These are phyloP conservation scores for Carex kokanica DNA, from an alignment of 176 grass and related monocot species.

Conservation along the genomic window DNA sequence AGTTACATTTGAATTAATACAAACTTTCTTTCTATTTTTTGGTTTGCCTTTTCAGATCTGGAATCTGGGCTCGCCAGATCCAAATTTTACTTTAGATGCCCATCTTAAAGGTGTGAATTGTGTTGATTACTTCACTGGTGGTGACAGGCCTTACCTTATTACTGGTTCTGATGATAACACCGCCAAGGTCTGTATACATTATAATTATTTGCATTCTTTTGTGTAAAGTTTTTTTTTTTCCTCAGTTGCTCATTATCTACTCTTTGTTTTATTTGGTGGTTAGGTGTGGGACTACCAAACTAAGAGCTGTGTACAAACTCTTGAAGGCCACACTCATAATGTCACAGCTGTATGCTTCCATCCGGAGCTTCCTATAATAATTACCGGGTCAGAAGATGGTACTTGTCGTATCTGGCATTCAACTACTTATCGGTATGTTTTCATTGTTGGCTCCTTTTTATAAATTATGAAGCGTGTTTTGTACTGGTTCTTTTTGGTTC, in stretches of 20 bases:
- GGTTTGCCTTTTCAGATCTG: slow-evolving; percentile 63
- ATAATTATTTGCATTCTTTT: not conserved
- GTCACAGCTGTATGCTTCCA: slow-evolving; percentile 98
- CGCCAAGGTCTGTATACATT: slow-evolving; percentile 59
- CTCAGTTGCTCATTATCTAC: not conserved
- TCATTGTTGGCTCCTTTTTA: not conserved
- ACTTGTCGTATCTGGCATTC: slow-evolving; percentile 98
- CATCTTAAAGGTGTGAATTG: slow-evolving; percentile 98
- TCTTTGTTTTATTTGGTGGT: slow-evolving; percentile 34
- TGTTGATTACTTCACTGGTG: slow-evolving; percentile 98
- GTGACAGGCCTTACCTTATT: slow-evolving; percentile 95
- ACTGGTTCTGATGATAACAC: slow-evolving; percentile 98
- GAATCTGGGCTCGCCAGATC: slow-evolving; percentile 98
- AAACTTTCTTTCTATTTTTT: slow-evolving; percentile 22
- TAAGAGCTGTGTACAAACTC: slow-evolving; percentile 96
- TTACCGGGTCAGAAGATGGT: slow-evolving; percentile 97
- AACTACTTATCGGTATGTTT: slow-evolving; percentile 82
- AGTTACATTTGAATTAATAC: slow-evolving; percentile 22
- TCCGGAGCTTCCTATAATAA: slow-evolving; percentile 96
- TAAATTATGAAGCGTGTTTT: not conserved
- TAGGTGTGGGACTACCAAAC: slow-evolving; percentile 99
- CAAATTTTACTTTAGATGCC: slow-evolving; percentile 95
- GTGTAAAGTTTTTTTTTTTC: slow-evolving; percentile 22
- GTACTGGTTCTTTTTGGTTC: not conserved
- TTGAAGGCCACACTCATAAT: slow-evolving; percentile 97